These are phyloP conservation scores for Bacidia rubella DNA, from an alignment of 495 filamentous ascomycete genomes.

Conservation along the genomic window DNA sequence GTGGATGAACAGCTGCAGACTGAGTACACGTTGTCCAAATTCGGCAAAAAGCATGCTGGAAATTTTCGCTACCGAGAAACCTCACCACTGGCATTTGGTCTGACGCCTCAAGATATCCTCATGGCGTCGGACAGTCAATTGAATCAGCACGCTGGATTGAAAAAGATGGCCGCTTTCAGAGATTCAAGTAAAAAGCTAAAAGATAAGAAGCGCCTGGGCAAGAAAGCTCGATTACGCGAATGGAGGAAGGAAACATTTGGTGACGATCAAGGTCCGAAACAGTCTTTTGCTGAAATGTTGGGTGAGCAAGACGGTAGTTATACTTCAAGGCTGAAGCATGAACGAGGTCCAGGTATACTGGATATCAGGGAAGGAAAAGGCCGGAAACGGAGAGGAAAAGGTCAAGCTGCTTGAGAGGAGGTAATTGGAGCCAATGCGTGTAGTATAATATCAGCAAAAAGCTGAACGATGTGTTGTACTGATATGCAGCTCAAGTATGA, in stretches of 20 bases:
- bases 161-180: conserved; percentile 84
- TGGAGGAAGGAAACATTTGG: conserved; percentile 94
- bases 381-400: conserved; percentile 29
- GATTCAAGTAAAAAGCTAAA: conserved; percentile 75
- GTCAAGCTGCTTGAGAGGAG: conserved; percentile 23
- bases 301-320: conserved; percentile 1
- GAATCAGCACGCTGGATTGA: conserved; percentile 83
- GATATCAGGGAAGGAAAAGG: conserved; percentile 31
- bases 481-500: too few relatives aligned
- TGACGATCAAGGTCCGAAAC: conserved; percentile 44
- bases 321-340: background rate
- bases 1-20: conserved; percentile 71
- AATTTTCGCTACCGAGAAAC: conserved; percentile 88
- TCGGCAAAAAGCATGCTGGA: conserved; percentile 39
- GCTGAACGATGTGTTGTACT: too few relatives aligned
- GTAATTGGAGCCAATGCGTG: too few relatives aligned
- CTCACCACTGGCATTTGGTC: conserved; percentile 74
- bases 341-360: conserved; percentile 18
- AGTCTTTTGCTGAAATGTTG: conserved; percentile 17
- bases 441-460: too few relatives aligned
- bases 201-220: conserved; percentile 76
- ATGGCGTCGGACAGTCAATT: conserved; percentile 77
- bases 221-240: conserved; percentile 77
- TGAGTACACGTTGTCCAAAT: conserved; percentile 43
- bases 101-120: conserved; percentile 80